These are phyloP conservation scores for Cephaloascus albidus DNA, from an alignment of 805 yeast species.

Conservation along the genomic window DNA sequence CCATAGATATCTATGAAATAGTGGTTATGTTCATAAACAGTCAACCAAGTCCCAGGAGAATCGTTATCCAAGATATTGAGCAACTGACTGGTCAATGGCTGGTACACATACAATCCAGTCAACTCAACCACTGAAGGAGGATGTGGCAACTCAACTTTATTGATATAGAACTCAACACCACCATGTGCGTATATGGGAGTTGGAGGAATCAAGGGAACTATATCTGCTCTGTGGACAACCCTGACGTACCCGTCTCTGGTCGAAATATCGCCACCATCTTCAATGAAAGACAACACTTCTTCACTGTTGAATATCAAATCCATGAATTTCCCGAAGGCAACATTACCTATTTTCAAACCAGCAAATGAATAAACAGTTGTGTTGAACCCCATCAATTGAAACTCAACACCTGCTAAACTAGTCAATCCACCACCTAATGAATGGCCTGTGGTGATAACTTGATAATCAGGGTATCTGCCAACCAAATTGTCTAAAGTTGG, in stretches of 20 bases:
- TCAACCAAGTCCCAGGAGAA: background rate
- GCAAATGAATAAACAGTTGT: conserved; percentile 54
- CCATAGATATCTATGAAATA: background rate
- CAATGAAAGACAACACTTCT: conserved; percentile 11
- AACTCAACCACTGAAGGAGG: conserved; percentile 5
- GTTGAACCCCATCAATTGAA: conserved; percentile 39
- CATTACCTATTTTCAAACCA: conserved; percentile 57
- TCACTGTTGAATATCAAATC: conserved; percentile 37
- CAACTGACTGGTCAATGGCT: conserved; percentile 1
- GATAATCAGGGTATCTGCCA: conserved; percentile 33
- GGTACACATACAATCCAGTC: conserved; percentile 8
- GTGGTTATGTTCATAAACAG: background rate
- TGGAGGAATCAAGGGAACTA: conserved; percentile 55
- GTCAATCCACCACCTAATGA: conserved; percentile 74
- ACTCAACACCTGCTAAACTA: conserved; percentile 51
- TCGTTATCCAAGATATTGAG: background rate
- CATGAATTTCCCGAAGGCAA: conserved; percentile 37
- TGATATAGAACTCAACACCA: conserved; percentile 42
- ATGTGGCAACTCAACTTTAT: conserved; percentile 29
- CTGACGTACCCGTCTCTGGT: conserved; percentile 35
- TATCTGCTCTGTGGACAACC: conserved; percentile 48
- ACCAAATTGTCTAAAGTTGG: conserved; percentile 21
- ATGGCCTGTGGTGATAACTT: conserved; percentile 56
- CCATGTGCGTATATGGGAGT: conserved; percentile 29
- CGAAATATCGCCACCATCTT: conserved; percentile 13